Evolutionary conservation across 1,139 yeast genomes (phyloP).

Genomic region (Kodamaea alishanica): DNA sequence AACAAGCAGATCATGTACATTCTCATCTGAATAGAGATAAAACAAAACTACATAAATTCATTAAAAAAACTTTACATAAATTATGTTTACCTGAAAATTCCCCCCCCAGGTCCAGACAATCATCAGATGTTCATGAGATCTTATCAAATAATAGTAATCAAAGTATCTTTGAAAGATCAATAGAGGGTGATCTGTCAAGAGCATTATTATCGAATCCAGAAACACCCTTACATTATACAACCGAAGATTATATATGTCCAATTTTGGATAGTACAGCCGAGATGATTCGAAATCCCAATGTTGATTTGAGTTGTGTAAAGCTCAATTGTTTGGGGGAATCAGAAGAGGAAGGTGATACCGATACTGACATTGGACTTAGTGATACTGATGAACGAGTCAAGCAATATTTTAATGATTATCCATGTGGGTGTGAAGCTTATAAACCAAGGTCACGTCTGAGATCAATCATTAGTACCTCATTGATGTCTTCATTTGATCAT

Average conservation of each 20-base stretch:
- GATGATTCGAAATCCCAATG: constrained; percentile 26
- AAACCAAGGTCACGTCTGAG: constrained; percentile 17
- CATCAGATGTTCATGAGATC: background rate
- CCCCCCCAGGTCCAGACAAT: constrained; percentile 2
- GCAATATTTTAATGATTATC: constrained; percentile 1
- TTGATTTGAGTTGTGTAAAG: constrained; percentile 24
- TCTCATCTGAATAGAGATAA: background rate
- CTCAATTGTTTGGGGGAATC: constrained; percentile 27
- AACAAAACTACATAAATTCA: constrained; percentile 12
- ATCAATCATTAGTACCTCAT: constrained; percentile 24
- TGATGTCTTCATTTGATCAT: constrained; percentile 20
- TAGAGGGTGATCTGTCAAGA: constrained; percentile 12
- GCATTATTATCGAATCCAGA: constrained; percentile 15
- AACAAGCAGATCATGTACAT: background rate
- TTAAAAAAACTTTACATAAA: constrained; percentile 14
- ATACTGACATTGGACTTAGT: constrained; percentile 4
- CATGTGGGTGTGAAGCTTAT: constrained; percentile 1
- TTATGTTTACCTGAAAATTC: constrained; percentile 7
- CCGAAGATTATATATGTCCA: constrained; percentile 31
- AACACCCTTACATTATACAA: constrained; percentile 25
- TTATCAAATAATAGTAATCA: constrained; percentile 1
- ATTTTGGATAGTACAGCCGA: constrained; percentile 33
- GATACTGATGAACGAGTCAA: constrained; percentile 2
- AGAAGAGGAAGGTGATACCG: constrained; percentile 7
- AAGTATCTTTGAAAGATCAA: constrained; percentile 17